Conservation (phyloP, 2,329 filamentous ascomycete genomes). For the Pseudogymnoascus sp. region DNA sequence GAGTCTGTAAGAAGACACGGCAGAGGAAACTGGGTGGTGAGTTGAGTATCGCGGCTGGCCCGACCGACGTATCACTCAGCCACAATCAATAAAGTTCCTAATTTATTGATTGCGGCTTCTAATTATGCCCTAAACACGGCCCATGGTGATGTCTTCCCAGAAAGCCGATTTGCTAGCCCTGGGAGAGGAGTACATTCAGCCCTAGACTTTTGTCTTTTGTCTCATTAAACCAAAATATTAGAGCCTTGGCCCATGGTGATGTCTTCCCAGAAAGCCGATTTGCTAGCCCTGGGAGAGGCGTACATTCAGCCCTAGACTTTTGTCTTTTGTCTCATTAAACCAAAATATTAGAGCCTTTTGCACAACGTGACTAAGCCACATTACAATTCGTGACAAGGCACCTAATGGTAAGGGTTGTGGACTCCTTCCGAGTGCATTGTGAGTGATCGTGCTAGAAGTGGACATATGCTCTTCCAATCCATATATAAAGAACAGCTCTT, state of each 20-base stretch:
- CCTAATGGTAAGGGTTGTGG: not conserved
- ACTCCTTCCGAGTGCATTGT: not conserved
- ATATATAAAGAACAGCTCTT: not conserved
- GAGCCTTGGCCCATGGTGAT: not conserved
- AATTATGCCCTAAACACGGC: not conserved
- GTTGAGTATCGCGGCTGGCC: no score
- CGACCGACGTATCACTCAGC: not conserved
- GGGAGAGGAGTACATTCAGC: not conserved
- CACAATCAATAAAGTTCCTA: not conserved
- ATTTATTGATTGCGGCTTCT: not conserved
- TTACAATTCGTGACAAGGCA: not conserved
- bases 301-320: not conserved
- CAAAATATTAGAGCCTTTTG: not conserved
- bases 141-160: not conserved
- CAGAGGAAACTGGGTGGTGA: no score
- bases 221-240: not conserved
- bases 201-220: not conserved
- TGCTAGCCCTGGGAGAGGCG: not conserved
- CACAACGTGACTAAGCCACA: not conserved
- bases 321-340: not conserved
- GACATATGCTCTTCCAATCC: not conserved
- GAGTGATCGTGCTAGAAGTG: not conserved
- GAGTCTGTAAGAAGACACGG: no score
- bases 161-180: not conserved
- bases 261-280: not conserved